Base-by-base conservation (phyloP, 169 alveolate species). In the Cryptosporidium viatorum region DNA sequence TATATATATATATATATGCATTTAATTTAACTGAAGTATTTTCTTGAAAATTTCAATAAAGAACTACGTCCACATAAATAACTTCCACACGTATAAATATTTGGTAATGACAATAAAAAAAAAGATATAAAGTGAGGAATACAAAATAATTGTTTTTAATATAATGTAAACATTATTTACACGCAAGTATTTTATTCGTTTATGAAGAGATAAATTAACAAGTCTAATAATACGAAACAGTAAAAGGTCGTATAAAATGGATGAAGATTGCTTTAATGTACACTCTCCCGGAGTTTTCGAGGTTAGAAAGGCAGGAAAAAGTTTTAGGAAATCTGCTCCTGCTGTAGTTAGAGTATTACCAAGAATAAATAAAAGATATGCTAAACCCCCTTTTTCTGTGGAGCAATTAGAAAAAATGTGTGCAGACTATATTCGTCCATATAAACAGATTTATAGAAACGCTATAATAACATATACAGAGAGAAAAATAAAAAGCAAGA, bases 211-310 rank as follows among this genome's bases (percentile, higher is more conserved):
- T 48, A 14, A 26, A 26, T n/a, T 26, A 16, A 5, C 1, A 55
- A n/a, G 16, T n/a, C 5, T 2, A 55, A 55, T 55, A 55, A 23
- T 8, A 8, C 16, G 21, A 9, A 21, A 29, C 37, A 55, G 29
- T 26, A 3, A n/a, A 16, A 23, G 6, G n/a, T 26, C 2, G 23
- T 35, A 26, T 12, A 65, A 26, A 41, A 80, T 80, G 89, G 74
- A 80, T 21, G 89, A 80, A 21, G 23, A 31, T 18, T 37, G 45
- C 23, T 80, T 59, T 31, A 18, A 37, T 60, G 89, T 29, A 35
- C 80, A 80, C 41, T 80, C 89, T 39, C 89, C 89, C 14, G 89
- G 80, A 29, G 74, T 67, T 43, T 26, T 26, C 37, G 89, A 80
- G 45, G 45, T 45, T 3, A 62, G 60, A 26, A 80, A 33, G 33